Evolutionary conservation across 2,329 filamentous ascomycete genomes (phyloP), one percentile per base, ranked within the genome.

Genomic region (Aspergillus versicolor): DNA sequence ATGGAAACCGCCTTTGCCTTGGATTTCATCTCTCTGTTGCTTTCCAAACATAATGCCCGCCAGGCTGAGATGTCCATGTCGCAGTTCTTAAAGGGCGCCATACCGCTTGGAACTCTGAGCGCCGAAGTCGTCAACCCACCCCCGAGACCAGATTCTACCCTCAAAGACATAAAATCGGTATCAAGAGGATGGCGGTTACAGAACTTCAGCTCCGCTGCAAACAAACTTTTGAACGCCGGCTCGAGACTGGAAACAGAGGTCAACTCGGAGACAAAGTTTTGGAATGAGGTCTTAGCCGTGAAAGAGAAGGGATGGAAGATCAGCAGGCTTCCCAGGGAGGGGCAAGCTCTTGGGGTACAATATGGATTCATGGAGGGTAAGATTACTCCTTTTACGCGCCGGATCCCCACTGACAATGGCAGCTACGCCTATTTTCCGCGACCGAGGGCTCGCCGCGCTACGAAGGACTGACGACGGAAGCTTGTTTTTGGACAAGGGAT

Each of bases 301-400:
- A 91, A 88, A 62, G 85, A 91, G 63, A 88, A 87, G 54, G 92
- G 92, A 4, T 99, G 94, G 93, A 88, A 89, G 19, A 79, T 97
- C 17, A 93, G 88, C 64, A 84, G 89, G 48, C 78, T 94, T 41
- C 91, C 91, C 0, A 80, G 86, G 6, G 87, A 93, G 64, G 81
- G 82, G 49, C 85, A 90, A 64, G 87, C 86, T 0, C 80, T 97
- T 49, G 92, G 89, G 19, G 93, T 97, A 37, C 87, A 90, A 61
- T 97, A 93, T 74, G 94, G 93, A 7, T 96, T 96, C 69, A 82
- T 88, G 12, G 93, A 97, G 78, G 83, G 83, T 83, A 73, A 53
- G 75, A 64, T 49, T 34, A 43, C 12, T 5, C 5, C 17, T 19
- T 9, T 21, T 15, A 11, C 7, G 17, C 3, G 22, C 19, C 2